Percentiles rank a stretch among this genome's conserved stretches.
These are phyloP conservation scores for Pinus tabuliformis DNA, from an alignment of 75 land plant genomes.

Conservation along the genomic window DNA sequence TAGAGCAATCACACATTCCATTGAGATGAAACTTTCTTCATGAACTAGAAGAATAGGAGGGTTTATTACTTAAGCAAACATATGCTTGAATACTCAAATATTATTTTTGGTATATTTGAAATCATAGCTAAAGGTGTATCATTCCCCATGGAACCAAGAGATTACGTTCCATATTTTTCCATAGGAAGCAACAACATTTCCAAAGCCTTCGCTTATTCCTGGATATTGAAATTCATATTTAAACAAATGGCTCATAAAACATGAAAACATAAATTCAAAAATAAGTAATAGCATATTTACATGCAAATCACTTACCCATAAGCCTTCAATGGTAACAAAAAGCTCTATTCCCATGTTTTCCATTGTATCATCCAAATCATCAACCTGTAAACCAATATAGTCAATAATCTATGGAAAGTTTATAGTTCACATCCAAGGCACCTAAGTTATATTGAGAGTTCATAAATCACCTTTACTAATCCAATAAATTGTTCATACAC, in stretches of 20 bases:
- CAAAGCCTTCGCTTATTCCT: conserved; percentile 86
- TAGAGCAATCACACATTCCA: conserved; percentile 98
- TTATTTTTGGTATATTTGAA: conserved; percentile 77
- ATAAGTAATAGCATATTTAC: too few species aligned
- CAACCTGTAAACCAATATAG: conserved; percentile 12
- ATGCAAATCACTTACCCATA: too few species aligned
- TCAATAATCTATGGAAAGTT: too few species aligned
- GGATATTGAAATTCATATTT: too few species aligned
- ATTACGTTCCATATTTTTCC: conserved; percentile 93
- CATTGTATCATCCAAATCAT: conserved; percentile 60
- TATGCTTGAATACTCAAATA: conserved; percentile 97
- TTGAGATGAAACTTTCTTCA: conserved; percentile 76
- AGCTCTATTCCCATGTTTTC: conserved; percentile 84
- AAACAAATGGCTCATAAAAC: too few species aligned
- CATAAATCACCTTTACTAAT: conserved; percentile 6
- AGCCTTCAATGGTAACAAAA: conserved; percentile 13
- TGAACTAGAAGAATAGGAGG: conserved; percentile 37
- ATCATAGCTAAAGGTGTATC: conserved; percentile 95
- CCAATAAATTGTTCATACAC: conserved; percentile 65
- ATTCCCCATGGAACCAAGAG: conserved; percentile 99
- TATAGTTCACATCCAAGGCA: too few species aligned
- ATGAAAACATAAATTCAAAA: too few species aligned
- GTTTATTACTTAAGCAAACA: conserved; percentile 99
- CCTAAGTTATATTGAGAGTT: too few species aligned
- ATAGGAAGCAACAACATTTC: conserved; percentile 96